phyloP scores from a whole-genome alignment of 2,329 filamentous ascomycete genomes.

The Botrytis cinerea region DNA sequence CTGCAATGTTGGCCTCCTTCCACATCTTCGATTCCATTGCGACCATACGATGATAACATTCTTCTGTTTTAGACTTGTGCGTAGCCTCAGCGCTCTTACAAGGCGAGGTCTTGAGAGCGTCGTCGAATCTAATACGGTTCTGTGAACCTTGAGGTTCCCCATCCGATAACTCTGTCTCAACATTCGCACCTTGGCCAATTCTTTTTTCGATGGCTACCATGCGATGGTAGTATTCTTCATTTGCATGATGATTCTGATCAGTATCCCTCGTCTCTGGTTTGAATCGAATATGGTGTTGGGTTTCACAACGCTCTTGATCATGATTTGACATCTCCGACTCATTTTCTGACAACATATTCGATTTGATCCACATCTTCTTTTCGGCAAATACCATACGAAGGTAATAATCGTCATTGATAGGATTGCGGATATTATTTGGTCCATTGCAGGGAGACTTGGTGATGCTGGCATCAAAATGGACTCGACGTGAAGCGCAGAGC shows the following conservation, averaged over 20 bases:
- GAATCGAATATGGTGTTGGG: background rate
- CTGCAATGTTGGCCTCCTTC: background rate
- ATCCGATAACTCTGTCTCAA: background rate
- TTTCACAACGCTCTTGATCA: background rate
- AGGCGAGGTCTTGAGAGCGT: background rate
- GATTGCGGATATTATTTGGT: background rate
- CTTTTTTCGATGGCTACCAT: background rate
- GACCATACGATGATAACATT: background rate
- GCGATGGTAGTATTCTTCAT: background rate
- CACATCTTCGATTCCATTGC: background rate
- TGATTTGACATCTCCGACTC: background rate
- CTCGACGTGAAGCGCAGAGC: too few species aligned
- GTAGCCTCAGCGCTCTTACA: background rate
- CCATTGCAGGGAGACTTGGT: too few species aligned
- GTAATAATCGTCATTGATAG: background rate
- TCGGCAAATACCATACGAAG: background rate
- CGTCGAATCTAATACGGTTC: background rate
- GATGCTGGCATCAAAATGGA: background rate
- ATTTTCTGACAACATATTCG: accelerated
- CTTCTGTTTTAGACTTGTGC: background rate
- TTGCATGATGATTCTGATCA: background rate
- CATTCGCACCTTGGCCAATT: background rate
- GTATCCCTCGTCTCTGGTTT: background rate
- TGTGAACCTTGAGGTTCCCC: background rate
- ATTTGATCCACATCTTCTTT: background rate